Percentiles rank a stretch among this genome's conserved stretches.
Evolutionary conservation across 176 grass and related monocot species (phyloP).

Genomic region (Phyllostachys edulis): DNA sequence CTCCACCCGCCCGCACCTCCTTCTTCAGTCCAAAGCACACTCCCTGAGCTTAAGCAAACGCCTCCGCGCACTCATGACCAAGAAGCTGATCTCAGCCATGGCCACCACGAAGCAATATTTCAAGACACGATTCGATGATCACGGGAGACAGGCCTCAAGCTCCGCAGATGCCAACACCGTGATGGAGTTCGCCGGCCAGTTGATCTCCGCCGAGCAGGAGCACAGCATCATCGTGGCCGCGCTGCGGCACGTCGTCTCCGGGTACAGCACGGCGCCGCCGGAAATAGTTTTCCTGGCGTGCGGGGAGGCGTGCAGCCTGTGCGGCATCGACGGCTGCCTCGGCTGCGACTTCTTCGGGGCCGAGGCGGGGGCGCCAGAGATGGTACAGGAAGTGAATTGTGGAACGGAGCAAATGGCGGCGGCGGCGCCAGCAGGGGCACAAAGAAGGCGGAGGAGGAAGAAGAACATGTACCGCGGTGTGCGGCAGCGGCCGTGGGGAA

Average conservation of each 20-base stretch:
- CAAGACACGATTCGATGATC: not conserved
- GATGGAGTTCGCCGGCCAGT: not conserved
- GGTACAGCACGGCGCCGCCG: conserved; percentile 49
- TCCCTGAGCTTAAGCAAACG: not conserved
- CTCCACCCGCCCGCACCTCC: conserved; percentile 3
- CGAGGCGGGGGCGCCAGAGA: not conserved
- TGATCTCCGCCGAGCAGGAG: conserved; percentile 49
- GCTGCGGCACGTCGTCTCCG: conserved; percentile 68
- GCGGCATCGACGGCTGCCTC: conserved; percentile 71
- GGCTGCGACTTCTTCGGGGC: conserved; percentile 57
- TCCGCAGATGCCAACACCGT: not conserved
- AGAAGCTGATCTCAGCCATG: conserved; percentile 36
- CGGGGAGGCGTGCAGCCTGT: conserved; percentile 33
- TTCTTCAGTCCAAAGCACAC: conserved; percentile 10
- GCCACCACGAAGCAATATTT: not conserved
- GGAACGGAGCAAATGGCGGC: not conserved
- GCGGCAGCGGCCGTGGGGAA: conserved; percentile 69
- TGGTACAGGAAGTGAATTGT: not conserved
- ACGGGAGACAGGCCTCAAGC: not conserved
- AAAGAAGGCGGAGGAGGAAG: conserved; percentile 37
- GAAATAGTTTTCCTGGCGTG: conserved; percentile 22
- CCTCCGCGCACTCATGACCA: not conserved
- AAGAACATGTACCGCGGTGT: conserved; percentile 83
- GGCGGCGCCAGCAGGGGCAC: not conserved
- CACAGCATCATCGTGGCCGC: conserved; percentile 61